Conservation (phyloP, 2,329 filamentous ascomycete species). For the Alternaria sp. region DNA sequence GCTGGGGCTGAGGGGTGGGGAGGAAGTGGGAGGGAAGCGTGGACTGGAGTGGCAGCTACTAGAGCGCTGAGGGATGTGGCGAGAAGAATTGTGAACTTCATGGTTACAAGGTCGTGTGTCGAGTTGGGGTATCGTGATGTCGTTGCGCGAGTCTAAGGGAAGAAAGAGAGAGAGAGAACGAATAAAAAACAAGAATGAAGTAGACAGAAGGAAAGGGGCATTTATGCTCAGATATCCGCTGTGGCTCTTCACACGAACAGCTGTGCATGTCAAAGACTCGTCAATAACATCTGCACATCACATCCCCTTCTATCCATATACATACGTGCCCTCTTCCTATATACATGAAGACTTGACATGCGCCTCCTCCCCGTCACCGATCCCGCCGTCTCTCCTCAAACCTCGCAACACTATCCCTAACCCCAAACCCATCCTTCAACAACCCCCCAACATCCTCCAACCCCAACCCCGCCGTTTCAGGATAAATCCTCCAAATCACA, state of each 20-base stretch:
- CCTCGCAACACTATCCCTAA: constrained; percentile 45
- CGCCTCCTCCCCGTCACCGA: background rate
- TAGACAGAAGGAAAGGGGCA: background rate
- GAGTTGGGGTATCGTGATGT: no score
- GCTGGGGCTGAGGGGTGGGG: background rate
- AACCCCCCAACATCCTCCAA: constrained; percentile 81
- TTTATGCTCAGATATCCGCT: background rate
- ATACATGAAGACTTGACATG: background rate
- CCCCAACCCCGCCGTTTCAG: constrained; percentile 82
- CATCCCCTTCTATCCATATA: background rate
- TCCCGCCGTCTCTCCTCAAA: constrained; percentile 25
- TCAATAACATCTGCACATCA: background rate
- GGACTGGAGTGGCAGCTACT: background rate
- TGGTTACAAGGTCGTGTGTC: background rate
- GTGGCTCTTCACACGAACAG: background rate
- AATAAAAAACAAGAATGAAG: background rate
- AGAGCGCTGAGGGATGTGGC: background rate
- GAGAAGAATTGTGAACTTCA: background rate
- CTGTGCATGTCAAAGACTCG: background rate
- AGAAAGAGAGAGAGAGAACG: no score
- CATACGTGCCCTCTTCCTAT: background rate
- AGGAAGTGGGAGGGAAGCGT: background rate
- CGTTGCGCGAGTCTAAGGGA: background rate
- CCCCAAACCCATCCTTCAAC: constrained; percentile 76
- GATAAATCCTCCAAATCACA: constrained; percentile 77